Percentiles rank a stretch among this genome's conserved stretches.
Evolutionary conservation across 2,329 filamentous ascomycete species (phyloP).

Genomic region (Hymenoscyphus fraxineus): DNA sequence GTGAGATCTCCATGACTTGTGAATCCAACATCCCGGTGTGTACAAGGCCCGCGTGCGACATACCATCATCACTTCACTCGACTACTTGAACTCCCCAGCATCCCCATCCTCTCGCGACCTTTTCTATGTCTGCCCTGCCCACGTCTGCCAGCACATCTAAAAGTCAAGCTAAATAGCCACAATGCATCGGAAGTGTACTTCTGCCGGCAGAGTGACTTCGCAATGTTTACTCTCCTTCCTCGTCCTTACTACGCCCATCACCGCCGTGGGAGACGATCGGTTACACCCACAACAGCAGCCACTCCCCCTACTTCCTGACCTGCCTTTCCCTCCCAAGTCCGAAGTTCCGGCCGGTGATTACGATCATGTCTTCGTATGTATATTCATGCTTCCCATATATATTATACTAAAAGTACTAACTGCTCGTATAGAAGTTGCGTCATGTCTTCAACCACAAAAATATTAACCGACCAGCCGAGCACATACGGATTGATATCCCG

Average conservation of each 20-base stretch:
- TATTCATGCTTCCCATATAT: background rate
- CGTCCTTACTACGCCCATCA: constrained; percentile 50
- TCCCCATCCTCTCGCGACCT: background rate
- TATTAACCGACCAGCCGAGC: constrained; percentile 70
- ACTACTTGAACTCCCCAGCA: constrained; percentile 5
- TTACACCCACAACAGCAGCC: constrained; percentile 35
- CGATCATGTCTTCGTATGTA: constrained; percentile 52
- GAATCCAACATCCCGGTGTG: background rate
- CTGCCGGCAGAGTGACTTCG: constrained; percentile 60
- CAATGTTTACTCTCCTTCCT: constrained; percentile 28
- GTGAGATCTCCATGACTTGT: constrained; percentile 1
- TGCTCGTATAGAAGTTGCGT: constrained; percentile 55
- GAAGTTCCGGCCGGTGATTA: constrained; percentile 41
- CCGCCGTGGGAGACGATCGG: constrained; percentile 34
- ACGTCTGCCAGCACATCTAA: constrained; percentile 1
- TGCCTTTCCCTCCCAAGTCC: constrained; percentile 40
- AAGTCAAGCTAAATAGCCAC: background rate
- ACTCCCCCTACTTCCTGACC: constrained; percentile 28
- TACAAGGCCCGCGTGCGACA: constrained; percentile 4
- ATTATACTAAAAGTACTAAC: constrained; percentile 15
- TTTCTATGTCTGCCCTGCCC: constrained; percentile 8
- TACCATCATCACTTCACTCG: background rate
- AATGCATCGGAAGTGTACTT: constrained; percentile 42
- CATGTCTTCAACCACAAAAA: constrained; percentile 94
- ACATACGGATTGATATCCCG: constrained; percentile 69